Percentiles rank a stretch among this genome's conserved stretches.
Evolutionary conservation across 2,329 filamentous ascomycete genomes (phyloP).

Genomic region (Botryosphaeria dothidea): DNA sequence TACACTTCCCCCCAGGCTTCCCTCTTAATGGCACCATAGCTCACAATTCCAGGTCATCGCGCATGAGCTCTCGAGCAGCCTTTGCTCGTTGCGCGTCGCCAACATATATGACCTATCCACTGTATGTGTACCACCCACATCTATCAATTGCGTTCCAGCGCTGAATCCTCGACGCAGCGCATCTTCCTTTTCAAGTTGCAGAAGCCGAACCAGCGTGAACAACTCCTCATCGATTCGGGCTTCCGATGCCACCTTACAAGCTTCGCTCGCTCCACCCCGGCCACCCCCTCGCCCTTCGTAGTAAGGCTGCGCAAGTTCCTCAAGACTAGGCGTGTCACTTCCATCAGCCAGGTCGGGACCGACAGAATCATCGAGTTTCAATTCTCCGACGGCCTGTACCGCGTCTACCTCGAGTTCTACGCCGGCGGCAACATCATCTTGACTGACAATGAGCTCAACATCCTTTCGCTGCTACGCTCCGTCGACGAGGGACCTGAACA

Average conservation of each 20-base stretch:
- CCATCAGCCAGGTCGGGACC: conserved; percentile 82
- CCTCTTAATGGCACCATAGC: not conserved
- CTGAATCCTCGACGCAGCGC: conserved; percentile 52
- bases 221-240: conserved; percentile 89
- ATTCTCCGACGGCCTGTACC: conserved; percentile 88
- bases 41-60: conserved; percentile 71
- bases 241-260: conserved; percentile 94
- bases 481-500: conserved; percentile 82
- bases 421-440: conserved; percentile 93
- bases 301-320: conserved; percentile 81
- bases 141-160: not conserved
- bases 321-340: conserved; percentile 81
- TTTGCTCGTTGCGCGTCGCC: conserved; percentile 77
- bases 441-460: conserved; percentile 80
- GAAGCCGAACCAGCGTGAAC: conserved; percentile 84
- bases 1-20: conserved; percentile 29
- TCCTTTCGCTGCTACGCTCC: conserved; percentile 76
- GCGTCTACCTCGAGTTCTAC: conserved; percentile 92
- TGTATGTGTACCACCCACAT: conserved; percentile 37
- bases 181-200: conserved; percentile 96
- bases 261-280: conserved; percentile 83
- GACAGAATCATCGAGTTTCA: conserved; percentile 90
- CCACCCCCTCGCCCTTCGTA: conserved; percentile 83
- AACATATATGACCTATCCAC: conserved; percentile 97
- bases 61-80: conserved; percentile 79